Evolutionary conservation across 164 flowering plant genomes (phyloP), one percentile per base, ranked within the genome.

Genomic region (Amborella trichopoda): DNA sequence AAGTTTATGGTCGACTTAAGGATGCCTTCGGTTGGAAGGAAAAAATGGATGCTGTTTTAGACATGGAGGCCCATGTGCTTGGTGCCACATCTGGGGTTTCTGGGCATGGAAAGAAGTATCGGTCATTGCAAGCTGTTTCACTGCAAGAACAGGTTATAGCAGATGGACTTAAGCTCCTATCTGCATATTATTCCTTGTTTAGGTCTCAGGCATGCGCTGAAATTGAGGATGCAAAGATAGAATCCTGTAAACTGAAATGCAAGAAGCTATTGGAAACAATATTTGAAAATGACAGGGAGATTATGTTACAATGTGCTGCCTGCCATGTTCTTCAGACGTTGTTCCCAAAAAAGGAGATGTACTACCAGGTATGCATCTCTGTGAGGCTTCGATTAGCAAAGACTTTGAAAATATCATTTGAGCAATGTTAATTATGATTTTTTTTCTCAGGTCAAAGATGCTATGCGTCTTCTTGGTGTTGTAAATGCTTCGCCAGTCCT

Each of bases 11-110:
- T 49, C 83, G 95, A 46, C 77, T 91, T 22, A 93, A 93, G 63
- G 99, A 93, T 72, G 99, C 88, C 61, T 93, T 93, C 75, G 99
- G 99, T 44, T 93, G 99, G 99, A 88, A 88, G 56, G 99, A 93
- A 63, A 93, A 93, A 70, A 73, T 88, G 89, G 96, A 93, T 58
- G 77, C 91, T 10, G 66, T 88, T 18, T 51, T 93, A 59, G 94
- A 83, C 59, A 81, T 88, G 91, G 99, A 93, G 69, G 75, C 96
- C 24, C 94, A 81, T 52, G 77, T 55, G 22, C 83, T 82, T 68
- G 87, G 87, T 52, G 58, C 68, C 50, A 70, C 57, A 46, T 69
- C 77, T 9, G 70, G 75, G 68, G 62, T 56, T 41, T 50, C 74
- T 19, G 80, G 75, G 38, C 59, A 78, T 57, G 71, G 78, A 45